Evolutionary conservation across 2,329 filamentous ascomycete genomes (phyloP), one percentile per base, ranked within the genome.

Genomic region (Trichophyton benhamiae): DNA sequence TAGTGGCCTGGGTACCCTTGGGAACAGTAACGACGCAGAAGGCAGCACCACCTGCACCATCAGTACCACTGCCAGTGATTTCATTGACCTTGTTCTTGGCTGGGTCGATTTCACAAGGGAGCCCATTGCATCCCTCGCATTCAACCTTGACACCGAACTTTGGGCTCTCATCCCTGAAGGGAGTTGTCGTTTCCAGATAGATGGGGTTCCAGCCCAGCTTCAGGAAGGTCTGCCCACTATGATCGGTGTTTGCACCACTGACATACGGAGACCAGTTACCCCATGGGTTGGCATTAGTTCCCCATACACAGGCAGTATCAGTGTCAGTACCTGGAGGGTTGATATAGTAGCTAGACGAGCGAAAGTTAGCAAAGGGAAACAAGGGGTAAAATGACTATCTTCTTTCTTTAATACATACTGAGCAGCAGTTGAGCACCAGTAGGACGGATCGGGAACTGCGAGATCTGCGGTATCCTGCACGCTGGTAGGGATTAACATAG

Each of bases 261-360:
- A 91, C 87, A 69, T 85, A 92, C 1, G 87, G 84, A 58, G 82
- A 79, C 88, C 88, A 91, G 76, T 91, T 91, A 58, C 88, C 88
- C 66, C 84, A 73, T 0, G 86, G 79, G 65, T 84, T 78, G 46
- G 77, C 76, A 7, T 78, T 78, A 52, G 81, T 81, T 62, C 88
- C 87, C 88, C 88, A 91, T 61, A 86, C 74, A 71, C 88, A 92
- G 58, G 82, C 87, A 58, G 84, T 80, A 3, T 77, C 76, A 4
- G 80, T 76, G 30, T 70, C 68, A 53, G 83, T 78, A 63, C 88
- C 88, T 38, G 88, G 88, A 33, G 86, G 81, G 75, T 91, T 91
- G 76, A 91, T 83, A 69, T 91, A 91, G 74, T 82, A 91, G 72
- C 84, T 87, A 65, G 7, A 48, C 63, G 71, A 62, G 69, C 67